Evolutionary conservation across 2,329 filamentous ascomycete genomes (phyloP).

Genomic region (Fusarium chaquense): DNA sequence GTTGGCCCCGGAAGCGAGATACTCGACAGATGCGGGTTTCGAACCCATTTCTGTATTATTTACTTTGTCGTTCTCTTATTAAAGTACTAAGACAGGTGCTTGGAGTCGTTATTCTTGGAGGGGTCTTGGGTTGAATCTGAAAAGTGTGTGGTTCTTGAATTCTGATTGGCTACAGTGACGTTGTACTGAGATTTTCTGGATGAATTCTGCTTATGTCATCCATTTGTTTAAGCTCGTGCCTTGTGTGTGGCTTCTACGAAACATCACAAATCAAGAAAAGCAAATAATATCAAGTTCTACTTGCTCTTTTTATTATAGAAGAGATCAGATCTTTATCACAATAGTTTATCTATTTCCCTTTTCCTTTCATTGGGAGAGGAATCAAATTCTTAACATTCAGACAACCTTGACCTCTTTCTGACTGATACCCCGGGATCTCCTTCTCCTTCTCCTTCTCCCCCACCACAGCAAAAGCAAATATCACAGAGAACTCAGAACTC

Average conservation of each 20-base stretch:
- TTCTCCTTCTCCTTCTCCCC: conserved; percentile 12
- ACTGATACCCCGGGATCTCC: conserved; percentile 16
- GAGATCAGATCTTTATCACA: background rate
- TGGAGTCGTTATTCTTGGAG: conserved; percentile 23
- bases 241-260: conserved; percentile 23
- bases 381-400: background rate
- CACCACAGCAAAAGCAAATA: conserved; percentile 35
- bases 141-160: conserved; percentile 50
- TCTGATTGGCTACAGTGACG: conserved; percentile 53
- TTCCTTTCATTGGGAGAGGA: background rate
- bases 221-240: conserved; percentile 24
- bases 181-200: conserved; percentile 39
- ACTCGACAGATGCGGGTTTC: conserved; percentile 57
- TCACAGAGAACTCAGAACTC: background rate
- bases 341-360: background rate
- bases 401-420: background rate
- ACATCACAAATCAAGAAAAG: conserved; percentile 37
- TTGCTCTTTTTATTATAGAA: background rate
- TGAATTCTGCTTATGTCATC: conserved; percentile 44
- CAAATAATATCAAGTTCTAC: conserved; percentile 12
- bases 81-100: background rate
- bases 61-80: conserved; percentile 10
- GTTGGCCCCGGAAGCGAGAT: conserved; percentile 86
- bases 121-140: conserved; percentile 49
- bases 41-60: conserved; percentile 47